These are phyloP conservation scores for Microdochium nivale DNA, from an alignment of 2,329 filamentous ascomycete genomes.

Conservation along the genomic window DNA sequence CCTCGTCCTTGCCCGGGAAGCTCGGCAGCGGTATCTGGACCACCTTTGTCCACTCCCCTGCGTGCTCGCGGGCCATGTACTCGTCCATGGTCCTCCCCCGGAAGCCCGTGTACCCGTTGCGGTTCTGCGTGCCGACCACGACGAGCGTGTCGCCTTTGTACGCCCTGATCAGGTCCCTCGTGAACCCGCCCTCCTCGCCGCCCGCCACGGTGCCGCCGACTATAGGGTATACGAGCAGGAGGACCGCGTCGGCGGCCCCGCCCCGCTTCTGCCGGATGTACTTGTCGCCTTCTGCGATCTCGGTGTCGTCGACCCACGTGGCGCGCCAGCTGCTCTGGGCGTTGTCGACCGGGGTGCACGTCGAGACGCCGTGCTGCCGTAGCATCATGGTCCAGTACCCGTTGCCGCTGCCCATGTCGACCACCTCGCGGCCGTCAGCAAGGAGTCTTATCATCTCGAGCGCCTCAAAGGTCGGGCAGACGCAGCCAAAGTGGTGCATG, in stretches of 20 bases:
- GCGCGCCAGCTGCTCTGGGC: conserved; percentile 60
- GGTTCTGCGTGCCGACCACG: conserved; percentile 68
- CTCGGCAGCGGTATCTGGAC: conserved; percentile 62
- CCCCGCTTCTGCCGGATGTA: conserved; percentile 42
- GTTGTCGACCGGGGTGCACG: conserved; percentile 55
- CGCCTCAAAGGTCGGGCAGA: conserved; percentile 58
- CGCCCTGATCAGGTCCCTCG: conserved; percentile 48
- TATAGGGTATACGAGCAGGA: conserved; percentile 67
- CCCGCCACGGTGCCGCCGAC: conserved; percentile 57
- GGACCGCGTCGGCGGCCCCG: conserved; percentile 44
- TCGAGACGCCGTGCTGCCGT: conserved; percentile 41
- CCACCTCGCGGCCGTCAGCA: conserved; percentile 41
- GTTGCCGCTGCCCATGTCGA: conserved; percentile 63
- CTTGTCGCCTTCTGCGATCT: conserved; percentile 48
- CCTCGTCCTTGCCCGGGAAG: conserved; percentile 72
- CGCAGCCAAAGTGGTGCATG: conserved; percentile 74
- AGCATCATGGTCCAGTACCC: conserved; percentile 72
- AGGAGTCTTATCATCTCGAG: conserved; percentile 51
- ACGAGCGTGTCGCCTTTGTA: conserved; percentile 57
- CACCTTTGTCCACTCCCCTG: conserved; percentile 45
- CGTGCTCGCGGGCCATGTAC: conserved; percentile 52
- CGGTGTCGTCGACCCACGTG: conserved; percentile 60
- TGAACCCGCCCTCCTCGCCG: conserved; percentile 56
- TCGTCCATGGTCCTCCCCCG: conserved; percentile 53
- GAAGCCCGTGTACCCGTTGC: conserved; percentile 67